A percentile compares a stretch with the other conserved stretches of the same genome.
Conservation (phyloP, 2,329 filamentous ascomycete genomes). For the Juglanconis sp. region DNA sequence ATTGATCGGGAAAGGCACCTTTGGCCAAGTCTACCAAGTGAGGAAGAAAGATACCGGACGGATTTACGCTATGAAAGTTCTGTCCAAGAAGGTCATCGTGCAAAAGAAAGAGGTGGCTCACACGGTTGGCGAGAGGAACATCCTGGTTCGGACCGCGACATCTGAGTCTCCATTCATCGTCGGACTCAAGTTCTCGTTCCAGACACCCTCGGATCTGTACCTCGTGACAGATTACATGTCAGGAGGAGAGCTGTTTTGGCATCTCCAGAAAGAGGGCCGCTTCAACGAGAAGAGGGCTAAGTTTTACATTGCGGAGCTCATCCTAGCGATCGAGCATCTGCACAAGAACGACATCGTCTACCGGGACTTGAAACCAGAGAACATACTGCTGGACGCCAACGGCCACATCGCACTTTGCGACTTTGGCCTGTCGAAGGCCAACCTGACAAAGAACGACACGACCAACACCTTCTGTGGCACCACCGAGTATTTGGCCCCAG, state of each 20-base stretch:
- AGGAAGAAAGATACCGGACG: conserved; percentile 93
- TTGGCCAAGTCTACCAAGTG: conserved; percentile 97
- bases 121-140: conserved; percentile 94
- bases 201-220: conserved; percentile 93
- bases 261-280: conserved; percentile 92
- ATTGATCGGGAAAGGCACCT: conserved; percentile 96
- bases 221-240: conserved; percentile 99
- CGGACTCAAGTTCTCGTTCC: conserved; percentile 96
- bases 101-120: conserved; percentile 99
- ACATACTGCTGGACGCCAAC: conserved; percentile 93
- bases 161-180: conserved; percentile 97
- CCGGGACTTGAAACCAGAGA: conserved; percentile 94
- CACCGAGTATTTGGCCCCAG: conserved; percentile 93
- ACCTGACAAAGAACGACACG: conserved; percentile 93
- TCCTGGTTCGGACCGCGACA: conserved; percentile 91
- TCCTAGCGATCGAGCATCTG: conserved; percentile 89
- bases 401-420: conserved; percentile 97
- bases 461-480: conserved; percentile 99
- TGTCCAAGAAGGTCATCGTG: conserved; percentile 99
- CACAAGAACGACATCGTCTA: conserved; percentile 98
- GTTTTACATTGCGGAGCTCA: conserved; percentile 98
- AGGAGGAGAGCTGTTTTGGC: conserved; percentile 96
- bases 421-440: conserved; percentile 96
- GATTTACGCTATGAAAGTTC: conserved; percentile 98
- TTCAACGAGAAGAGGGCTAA: conserved; percentile 94